phyloP scores from a whole-genome alignment of 1,139 yeast species.

The Suhomyces taliae region DNA sequence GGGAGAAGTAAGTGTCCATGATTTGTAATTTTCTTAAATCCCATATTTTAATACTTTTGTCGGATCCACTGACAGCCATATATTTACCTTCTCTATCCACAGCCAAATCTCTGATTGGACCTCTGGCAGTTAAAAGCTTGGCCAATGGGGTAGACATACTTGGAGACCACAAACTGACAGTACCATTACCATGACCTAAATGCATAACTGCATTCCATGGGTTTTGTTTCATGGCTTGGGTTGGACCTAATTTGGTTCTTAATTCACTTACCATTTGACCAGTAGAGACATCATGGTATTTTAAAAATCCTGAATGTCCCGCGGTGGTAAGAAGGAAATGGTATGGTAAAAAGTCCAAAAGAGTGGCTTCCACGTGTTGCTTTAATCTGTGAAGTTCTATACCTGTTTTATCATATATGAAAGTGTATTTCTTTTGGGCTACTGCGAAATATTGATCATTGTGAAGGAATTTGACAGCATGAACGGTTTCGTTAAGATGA shows the following conservation, averaged over 20 bases:
- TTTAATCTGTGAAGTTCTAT: conserved; percentile 88
- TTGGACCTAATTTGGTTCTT: conserved; percentile 87
- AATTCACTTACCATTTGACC: conserved; percentile 83
- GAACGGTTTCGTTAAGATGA: conserved; percentile 82
- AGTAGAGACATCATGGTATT: conserved; percentile 94
- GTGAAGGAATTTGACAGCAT: conserved; percentile 87
- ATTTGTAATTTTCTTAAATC: conserved; percentile 84
- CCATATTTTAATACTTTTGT: conserved; percentile 85
- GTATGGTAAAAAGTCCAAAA: conserved; percentile 86
- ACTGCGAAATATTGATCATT: conserved; percentile 94
- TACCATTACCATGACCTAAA: conserved; percentile 91
- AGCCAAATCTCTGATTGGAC: conserved; percentile 85
- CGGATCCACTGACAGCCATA: conserved; percentile 93
- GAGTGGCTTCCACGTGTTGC: conserved; percentile 83
- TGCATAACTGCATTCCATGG: conserved; percentile 96
- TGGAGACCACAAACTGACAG: conserved; percentile 93
- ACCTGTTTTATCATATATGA: conserved; percentile 88
- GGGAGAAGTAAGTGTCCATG: conserved; percentile 71
- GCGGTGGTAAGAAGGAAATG: conserved; percentile 87
- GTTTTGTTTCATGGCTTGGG: conserved; percentile 83
- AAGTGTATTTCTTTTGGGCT: conserved; percentile 94
- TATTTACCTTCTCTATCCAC: conserved; percentile 90
- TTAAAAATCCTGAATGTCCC: conserved; percentile 83
- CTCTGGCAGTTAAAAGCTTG: conserved; percentile 75
- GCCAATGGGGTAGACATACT: conserved; percentile 83